A percentile compares a stretch with the other conserved stretches of the same genome.
phyloP scores from a whole-genome alignment of 164 flowering plant species.

The Warburgia ugandensis region DNA sequence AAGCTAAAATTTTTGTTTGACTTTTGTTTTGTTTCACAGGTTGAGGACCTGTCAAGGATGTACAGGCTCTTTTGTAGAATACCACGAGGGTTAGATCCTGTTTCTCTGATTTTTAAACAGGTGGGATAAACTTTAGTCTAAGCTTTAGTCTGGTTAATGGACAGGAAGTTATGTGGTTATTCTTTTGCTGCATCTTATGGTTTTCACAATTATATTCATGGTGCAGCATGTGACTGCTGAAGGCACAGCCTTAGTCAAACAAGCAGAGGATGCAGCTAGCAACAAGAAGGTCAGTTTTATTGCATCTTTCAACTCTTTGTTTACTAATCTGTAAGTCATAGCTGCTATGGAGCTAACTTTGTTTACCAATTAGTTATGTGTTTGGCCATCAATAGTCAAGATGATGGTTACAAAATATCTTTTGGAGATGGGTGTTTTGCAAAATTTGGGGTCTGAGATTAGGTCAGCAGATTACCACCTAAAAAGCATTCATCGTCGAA shows the following conservation, averaged over 20 bases:
- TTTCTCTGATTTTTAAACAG: conserved; percentile 77
- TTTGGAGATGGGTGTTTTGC: background rate
- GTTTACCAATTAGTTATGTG: too few relatives aligned
- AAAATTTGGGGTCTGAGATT: too few relatives aligned
- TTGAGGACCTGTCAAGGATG: conserved; percentile 87
- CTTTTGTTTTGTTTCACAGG: conserved; percentile 17
- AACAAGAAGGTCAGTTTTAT: conserved; percentile 68
- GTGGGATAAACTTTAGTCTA: conserved; percentile 20
- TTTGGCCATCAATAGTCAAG: too few relatives aligned
- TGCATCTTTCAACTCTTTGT: too few relatives aligned
- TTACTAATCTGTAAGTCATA: too few relatives aligned
- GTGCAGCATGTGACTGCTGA: conserved; percentile 91
- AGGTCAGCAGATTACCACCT: too few relatives aligned
- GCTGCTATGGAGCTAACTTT: too few relatives aligned
- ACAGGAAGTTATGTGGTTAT: background rate
- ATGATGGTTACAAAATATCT: too few relatives aligned
- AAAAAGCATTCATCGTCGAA: too few relatives aligned
- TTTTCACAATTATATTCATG: background rate
- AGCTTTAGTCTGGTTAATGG: background rate
- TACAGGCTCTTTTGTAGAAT: conserved; percentile 73
- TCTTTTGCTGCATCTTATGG: background rate
- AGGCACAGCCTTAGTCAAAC: conserved; percentile 88
- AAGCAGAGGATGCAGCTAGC: conserved; percentile 96
- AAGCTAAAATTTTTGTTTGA: too few relatives aligned
- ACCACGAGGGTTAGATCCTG: conserved; percentile 73